phyloP scores from a whole-genome alignment of 805 yeast genomes.

The Cyberlindnera misumaiensis region DNA sequence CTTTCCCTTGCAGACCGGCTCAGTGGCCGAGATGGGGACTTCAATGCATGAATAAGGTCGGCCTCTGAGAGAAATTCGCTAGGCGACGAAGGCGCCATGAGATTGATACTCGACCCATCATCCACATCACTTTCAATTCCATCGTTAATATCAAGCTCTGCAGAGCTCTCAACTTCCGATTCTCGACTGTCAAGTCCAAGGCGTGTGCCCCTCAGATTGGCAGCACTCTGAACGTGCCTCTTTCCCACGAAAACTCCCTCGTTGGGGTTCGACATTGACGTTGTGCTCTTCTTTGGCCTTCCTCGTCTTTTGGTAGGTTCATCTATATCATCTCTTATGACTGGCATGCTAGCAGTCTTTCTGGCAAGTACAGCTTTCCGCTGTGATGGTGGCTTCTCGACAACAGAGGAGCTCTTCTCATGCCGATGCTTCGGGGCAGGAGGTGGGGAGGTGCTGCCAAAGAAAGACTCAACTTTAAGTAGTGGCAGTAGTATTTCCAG shows the following conservation, averaged over 20 bases:
- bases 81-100: constrained; percentile 36
- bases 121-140: constrained; percentile 21
- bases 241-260: constrained; percentile 20
- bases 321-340: background rate
- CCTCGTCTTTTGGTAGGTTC: constrained; percentile 20
- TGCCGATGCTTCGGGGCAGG: constrained; percentile 63
- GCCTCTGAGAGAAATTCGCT: constrained; percentile 49
- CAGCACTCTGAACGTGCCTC: constrained; percentile 4
- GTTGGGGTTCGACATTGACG: constrained; percentile 14
- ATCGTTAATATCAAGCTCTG: constrained; percentile 16
- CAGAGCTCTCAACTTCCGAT: constrained; percentile 10
- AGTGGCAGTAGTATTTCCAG: constrained; percentile 55
- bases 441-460: constrained; percentile 48
- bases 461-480: constrained; percentile 49
- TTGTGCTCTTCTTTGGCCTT: constrained; percentile 18
- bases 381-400: constrained; percentile 9
- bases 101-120: constrained; percentile 7
- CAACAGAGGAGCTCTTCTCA: constrained; percentile 27
- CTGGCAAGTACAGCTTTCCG: constrained; percentile 16
- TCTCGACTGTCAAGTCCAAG: background rate
- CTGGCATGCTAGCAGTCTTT: constrained; percentile 22
- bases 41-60: constrained; percentile 39
- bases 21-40: constrained; percentile 19
- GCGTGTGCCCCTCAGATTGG: background rate
- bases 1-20: constrained; percentile 20